phyloP scores from a whole-genome alignment of 768 basidiomycete genomes.

The Tylopilus felleus region DNA sequence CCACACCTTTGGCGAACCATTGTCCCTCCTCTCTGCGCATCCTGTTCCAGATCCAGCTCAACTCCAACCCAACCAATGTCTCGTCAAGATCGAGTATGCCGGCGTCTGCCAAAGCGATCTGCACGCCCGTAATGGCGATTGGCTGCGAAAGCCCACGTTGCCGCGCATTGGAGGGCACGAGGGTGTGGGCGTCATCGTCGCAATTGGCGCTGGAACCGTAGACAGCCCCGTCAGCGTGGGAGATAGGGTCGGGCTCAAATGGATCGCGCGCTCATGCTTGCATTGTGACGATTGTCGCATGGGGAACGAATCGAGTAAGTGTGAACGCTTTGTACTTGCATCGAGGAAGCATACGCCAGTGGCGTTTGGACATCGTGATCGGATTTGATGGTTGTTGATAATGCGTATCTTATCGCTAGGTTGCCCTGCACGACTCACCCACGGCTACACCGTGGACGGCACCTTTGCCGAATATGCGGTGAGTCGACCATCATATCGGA shows the following conservation, averaged over 20 bases:
- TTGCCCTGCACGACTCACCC: slow-evolving; percentile 1
- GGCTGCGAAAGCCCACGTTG: slow-evolving; percentile 28
- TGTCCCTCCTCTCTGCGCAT: slow-evolving; percentile 11
- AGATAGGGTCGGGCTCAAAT: slow-evolving; percentile 44
- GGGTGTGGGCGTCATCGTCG: slow-evolving; percentile 45
- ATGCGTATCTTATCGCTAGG: slow-evolving; percentile 3
- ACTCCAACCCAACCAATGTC: slow-evolving; percentile 27
- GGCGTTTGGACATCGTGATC: neutral
- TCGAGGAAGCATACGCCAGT: neutral
- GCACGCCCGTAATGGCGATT: slow-evolving; percentile 41
- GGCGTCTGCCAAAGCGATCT: slow-evolving; percentile 45
- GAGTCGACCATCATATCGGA: neutral
- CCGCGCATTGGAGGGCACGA: slow-evolving; percentile 42
- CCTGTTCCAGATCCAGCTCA: slow-evolving; percentile 15
- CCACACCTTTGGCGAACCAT: slow-evolving; percentile 11
- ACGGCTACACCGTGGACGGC: slow-evolving; percentile 44
- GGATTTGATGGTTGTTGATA: neutral
- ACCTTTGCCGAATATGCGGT: slow-evolving; percentile 41
- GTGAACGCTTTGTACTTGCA: neutral
- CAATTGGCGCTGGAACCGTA: slow-evolving; percentile 36
- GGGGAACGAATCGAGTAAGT: slow-evolving; percentile 34
- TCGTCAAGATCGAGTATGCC: slow-evolving; percentile 41
- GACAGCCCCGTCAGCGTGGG: slow-evolving; percentile 34
- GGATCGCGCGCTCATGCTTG: slow-evolving; percentile 38
- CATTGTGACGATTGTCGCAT: slow-evolving; percentile 39